A percentile compares a stretch with the other conserved stretches of the same genome.
phyloP scores from a whole-genome alignment of 495 filamentous ascomycete species.

The Penicillium maclennaniae region DNA sequence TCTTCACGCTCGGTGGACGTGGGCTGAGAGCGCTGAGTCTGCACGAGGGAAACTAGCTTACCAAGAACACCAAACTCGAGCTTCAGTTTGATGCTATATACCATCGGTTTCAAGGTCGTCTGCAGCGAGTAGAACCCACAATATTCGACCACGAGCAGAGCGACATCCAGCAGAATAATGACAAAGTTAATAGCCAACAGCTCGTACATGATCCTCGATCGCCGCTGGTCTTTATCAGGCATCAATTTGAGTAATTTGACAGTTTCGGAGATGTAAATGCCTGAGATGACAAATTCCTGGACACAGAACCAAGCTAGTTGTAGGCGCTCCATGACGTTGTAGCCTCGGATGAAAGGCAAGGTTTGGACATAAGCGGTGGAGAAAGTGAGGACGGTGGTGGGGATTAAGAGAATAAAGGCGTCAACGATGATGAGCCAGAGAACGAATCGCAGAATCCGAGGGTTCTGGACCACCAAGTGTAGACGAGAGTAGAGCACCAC shows the following conservation, averaged over 20 bases:
- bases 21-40: conserved; percentile 27
- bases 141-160: conserved; percentile 54
- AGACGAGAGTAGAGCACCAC: conserved; percentile 65
- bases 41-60: conserved; percentile 38
- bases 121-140: conserved; percentile 49
- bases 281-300: conserved; percentile 56
- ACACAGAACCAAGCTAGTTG: conserved; percentile 57
- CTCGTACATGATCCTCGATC: conserved; percentile 46
- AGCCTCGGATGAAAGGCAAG: conserved; percentile 35
- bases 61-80: conserved; percentile 57
- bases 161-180: conserved; percentile 52
- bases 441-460: conserved; percentile 44
- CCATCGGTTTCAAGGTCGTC: conserved; percentile 51
- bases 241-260: conserved; percentile 42
- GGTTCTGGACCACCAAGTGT: conserved; percentile 52
- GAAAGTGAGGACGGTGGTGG: conserved; percentile 53
- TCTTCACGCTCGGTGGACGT: conserved; percentile 35
- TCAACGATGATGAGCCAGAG: conserved; percentile 56
- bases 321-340: conserved; percentile 55
- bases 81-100: conserved; percentile 63
- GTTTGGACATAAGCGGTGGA: conserved; percentile 32
- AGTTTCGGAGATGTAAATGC: conserved; percentile 53
- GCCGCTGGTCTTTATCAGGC: conserved; percentile 36
- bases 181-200: conserved; percentile 54
- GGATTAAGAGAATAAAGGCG: conserved; percentile 43